These are phyloP conservation scores for Chaetomiaceae sp. DNA, from an alignment of 2,329 filamentous ascomycete species.

Conservation along the genomic window DNA sequence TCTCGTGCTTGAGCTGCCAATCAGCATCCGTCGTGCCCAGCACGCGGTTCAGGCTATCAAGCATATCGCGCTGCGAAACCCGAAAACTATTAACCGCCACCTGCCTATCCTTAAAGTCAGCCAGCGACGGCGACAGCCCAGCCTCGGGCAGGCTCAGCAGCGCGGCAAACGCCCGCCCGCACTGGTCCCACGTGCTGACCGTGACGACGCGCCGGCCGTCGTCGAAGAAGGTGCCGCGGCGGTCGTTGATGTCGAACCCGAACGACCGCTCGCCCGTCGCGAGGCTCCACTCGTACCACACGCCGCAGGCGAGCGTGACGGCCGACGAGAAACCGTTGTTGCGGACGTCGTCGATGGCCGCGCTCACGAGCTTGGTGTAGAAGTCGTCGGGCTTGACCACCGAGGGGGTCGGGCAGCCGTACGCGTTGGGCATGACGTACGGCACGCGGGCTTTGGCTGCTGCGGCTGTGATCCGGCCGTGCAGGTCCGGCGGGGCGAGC, in stretches of 20 bases:
- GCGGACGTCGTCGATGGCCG: constrained; percentile 35
- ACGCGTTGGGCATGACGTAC: constrained; percentile 49
- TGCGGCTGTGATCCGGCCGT: constrained; percentile 43
- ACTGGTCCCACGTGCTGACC: constrained; percentile 55
- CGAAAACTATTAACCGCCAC: constrained; percentile 54
- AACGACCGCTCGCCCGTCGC: constrained; percentile 27
- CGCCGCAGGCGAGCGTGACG: constrained; percentile 38
- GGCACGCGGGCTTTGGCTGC: constrained; percentile 47
- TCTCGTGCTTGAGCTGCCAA: constrained; percentile 53
- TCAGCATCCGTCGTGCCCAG: constrained; percentile 52
- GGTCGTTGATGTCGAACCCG: constrained; percentile 22
- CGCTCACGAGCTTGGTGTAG: constrained; percentile 22
- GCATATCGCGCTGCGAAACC: constrained; percentile 59
- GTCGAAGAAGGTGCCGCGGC: constrained; percentile 40
- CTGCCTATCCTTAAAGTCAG: constrained; percentile 36
- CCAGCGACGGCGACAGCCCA: constrained; percentile 10
- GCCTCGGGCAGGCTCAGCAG: constrained; percentile 41
- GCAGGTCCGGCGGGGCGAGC: constrained; percentile 37
- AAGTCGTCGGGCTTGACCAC: constrained; percentile 11
- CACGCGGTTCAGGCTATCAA: constrained; percentile 55
- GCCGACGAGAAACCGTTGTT: constrained; percentile 28
- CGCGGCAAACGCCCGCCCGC: constrained; percentile 34
- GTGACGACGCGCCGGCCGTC: constrained; percentile 53
- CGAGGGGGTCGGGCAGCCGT: constrained; percentile 30
- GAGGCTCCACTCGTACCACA: constrained; percentile 51